Evolutionary conservation across 345 rosid genomes (phyloP).

Genomic region (Limnanthes douglasii): DNA sequence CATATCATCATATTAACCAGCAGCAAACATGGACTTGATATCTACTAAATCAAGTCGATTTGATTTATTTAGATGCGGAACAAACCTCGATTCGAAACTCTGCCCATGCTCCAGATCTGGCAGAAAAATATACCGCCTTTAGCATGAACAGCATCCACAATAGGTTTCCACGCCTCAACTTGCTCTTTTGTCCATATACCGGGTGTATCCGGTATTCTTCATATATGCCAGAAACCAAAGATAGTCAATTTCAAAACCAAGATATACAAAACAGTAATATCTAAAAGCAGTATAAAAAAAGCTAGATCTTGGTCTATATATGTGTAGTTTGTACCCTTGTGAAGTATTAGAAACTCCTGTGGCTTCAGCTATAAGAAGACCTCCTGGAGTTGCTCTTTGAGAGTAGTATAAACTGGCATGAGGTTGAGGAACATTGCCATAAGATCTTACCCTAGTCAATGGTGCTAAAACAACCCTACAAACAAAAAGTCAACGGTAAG

Average conservation of each 20-base stretch:
- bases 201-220: slow-evolving; percentile 20
- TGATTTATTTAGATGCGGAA: background rate
- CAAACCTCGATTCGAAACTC: slow-evolving; percentile 37
- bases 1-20: too few species aligned
- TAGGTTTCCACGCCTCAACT: slow-evolving; percentile 62
- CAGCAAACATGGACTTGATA: background rate
- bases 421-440: slow-evolving; percentile 43
- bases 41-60: background rate
- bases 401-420: slow-evolving; percentile 60
- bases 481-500: too few species aligned
- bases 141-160: slow-evolving; percentile 60
- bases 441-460: slow-evolving; percentile 42
- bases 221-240: background rate
- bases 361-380: slow-evolving; percentile 43
- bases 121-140: slow-evolving; percentile 55
- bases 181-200: slow-evolving; percentile 61
- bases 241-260: background rate
- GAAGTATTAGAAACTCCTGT: slow-evolving; percentile 58
- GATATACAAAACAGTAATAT: background rate
- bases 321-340: slow-evolving; percentile 43
- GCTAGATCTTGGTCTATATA: too few species aligned
- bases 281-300: background rate
- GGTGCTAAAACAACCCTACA: slow-evolving; percentile 48
- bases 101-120: slow-evolving; percentile 43
- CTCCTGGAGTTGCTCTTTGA: slow-evolving; percentile 48